A percentile compares a stretch with the other conserved stretches of the same genome.
Conservation (phyloP, 2,329 filamentous ascomycete genomes). For the Ceratocystis harringtonii region DNA sequence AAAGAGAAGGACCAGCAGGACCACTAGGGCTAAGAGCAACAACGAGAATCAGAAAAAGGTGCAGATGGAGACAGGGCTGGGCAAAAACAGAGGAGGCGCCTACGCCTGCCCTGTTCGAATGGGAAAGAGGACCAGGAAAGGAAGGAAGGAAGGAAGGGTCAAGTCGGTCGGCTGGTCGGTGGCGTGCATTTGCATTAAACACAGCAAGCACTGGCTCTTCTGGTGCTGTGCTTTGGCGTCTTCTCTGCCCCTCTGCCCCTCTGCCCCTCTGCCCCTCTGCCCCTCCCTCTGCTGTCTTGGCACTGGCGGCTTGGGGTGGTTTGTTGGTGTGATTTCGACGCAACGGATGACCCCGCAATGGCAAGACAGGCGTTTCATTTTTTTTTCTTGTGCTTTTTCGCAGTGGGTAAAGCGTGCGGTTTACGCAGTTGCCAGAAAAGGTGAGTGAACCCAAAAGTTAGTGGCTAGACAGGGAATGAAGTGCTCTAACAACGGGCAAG, state of each 20-base stretch:
- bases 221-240: neutral
- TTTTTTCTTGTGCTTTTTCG: neutral
- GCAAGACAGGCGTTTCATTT: neutral
- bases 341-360: conserved; percentile 7
- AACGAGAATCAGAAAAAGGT: neutral
- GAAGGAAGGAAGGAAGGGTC: neutral
- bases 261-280: neutral
- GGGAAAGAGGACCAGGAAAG: neutral
- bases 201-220: neutral
- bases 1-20: neutral
- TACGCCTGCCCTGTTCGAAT: conserved; percentile 12
- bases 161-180: neutral
- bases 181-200: neutral
- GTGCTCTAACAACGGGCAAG: neutral
- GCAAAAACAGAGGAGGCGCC: conserved; percentile 8
- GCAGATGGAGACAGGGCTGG: neutral
- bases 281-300: too few relatives aligned
- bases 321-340: conserved; percentile 6
- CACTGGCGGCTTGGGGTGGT: neutral
- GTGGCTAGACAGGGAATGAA: neutral
- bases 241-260: neutral
- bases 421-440: neutral
- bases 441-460: neutral
- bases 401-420: neutral
- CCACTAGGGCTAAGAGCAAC: neutral